Base-by-base conservation (phyloP, 1,284 basidiomycete genomes). In the Rhodotorula sp. region DNA sequence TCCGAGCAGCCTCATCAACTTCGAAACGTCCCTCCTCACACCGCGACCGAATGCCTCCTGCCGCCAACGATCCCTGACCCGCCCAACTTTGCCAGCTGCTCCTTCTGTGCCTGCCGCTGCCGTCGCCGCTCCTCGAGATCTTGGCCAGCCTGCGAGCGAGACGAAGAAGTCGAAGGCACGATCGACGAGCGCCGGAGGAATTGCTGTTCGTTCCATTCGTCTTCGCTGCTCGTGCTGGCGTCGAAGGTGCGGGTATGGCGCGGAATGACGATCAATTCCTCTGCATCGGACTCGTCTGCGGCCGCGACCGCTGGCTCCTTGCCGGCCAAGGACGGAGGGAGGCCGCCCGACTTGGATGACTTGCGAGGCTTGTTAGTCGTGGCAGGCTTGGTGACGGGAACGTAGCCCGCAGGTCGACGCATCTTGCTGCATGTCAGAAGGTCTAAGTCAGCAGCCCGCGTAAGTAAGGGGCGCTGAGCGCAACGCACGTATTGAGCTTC, bases 391-490 rank as follows among this genome's bases (percentile, higher is more conserved):
- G 52, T 77, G 32, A 66, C 70, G 27, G 77, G 72, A 2, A 75
- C 71, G 58, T 78, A 78, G 51, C 71, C 77, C 52, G 62, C 75
- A 1, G 76, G 76, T 34, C 74, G 70, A 1, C 77, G 73, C 77
- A 78, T 78, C 59, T 78, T 78, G 20, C 77, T 75, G 59, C 4
- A 9, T 6, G 24, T 30, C 7, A 24, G 4, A 22, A 4, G 52
- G 29, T 9, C n/a, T 1, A 19, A 8, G 8, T 46, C 36, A 54
- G 39, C 4, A 7, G 29, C 20, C 34, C 7, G 7, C 39, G 9
- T n/a, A 44, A 36, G 20, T 4, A 30, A n/a, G 20, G 52, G 3
- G 51, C 27, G 53, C 20, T 20, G 29, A 39, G 36, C 36, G 7
- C 24, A 20, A 74, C 76, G 39, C 13, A 77, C 76, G 74, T 76